A percentile compares a stretch with the other conserved stretches of the same genome.
phyloP scores from a whole-genome alignment of 352 stramenopile species.

The Phytophthora fragariae region DNA sequence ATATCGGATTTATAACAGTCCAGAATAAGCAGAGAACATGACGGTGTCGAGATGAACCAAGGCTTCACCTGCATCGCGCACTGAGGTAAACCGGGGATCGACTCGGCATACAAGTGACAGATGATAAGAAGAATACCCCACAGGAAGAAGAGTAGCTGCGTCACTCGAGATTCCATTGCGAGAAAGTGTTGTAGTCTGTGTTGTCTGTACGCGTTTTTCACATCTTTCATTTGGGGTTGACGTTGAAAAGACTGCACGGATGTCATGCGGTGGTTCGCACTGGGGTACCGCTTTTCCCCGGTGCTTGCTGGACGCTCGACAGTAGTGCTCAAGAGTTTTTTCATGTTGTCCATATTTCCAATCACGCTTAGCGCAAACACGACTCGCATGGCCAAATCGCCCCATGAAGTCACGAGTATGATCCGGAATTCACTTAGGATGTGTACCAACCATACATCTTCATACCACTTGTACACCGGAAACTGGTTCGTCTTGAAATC shows the following conservation, averaged over 20 bases:
- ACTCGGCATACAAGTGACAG: slow-evolving; percentile 31
- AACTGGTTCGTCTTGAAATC: slow-evolving; percentile 9
- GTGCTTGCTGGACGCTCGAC: not conserved
- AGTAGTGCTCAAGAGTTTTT: slow-evolving; percentile 24
- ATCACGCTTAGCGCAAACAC: slow-evolving; percentile 32
- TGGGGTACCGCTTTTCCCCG: not conserved
- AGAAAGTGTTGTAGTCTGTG: not conserved
- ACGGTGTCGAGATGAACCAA: slow-evolving; percentile 26
- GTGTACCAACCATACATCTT: slow-evolving; percentile 42
- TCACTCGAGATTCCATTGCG: slow-evolving; percentile 5
- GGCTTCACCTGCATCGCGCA: slow-evolving; percentile 36
- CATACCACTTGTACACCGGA: slow-evolving; percentile 22
- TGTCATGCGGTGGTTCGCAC: slow-evolving; percentile 2
- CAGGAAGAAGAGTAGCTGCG: slow-evolving; percentile 11
- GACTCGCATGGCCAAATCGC: slow-evolving; percentile 22
- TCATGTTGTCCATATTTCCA: slow-evolving; percentile 38
- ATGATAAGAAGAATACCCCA: slow-evolving; percentile 29
- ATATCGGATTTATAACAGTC: slow-evolving; percentile 31
- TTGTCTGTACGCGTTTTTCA: not conserved
- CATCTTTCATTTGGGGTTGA: not conserved
- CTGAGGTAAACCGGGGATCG: slow-evolving; percentile 9
- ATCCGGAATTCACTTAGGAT: slow-evolving; percentile 47
- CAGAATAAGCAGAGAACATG: slow-evolving; percentile 40
- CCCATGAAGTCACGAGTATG: slow-evolving; percentile 31
- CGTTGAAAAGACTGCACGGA: slow-evolving; percentile 4